Evolutionary conservation across 2,329 filamentous ascomycete species (phyloP), one percentile per base, ranked within the genome.

Genomic region (Alternaria brassicicola): DNA sequence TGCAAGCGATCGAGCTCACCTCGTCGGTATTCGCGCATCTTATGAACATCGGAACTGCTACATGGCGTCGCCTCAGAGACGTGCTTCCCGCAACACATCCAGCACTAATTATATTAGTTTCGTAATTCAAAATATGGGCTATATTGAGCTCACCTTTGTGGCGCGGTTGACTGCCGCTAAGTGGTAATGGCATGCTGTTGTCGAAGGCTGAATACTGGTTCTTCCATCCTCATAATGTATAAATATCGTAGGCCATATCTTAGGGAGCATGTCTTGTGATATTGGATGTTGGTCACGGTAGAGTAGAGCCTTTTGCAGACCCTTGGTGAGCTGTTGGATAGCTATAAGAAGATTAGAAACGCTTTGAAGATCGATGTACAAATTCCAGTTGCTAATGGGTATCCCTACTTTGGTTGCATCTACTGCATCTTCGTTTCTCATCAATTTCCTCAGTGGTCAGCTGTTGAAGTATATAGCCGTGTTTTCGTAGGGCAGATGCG

Each of bases 401-500:
- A 2, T 6, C 19, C 43, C 6, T 12, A 65, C 64, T 52, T 54
- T 64, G 63, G 17, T 52, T 55, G 30, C 64, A 67, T 12, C 41
- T 38, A 15, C 21, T 45, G 31, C 64, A 67, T 30, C 56, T 55
- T 17, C 56, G 57, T 46, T 64, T 64, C 46, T 45, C 10, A 3
- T 57, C 23, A 21, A 67, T 47, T 6, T 65, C 61, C 19, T 50
- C 54, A 10, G 52, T 51, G 21, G 57, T 58, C 8, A 67, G 50
- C 10, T 43, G 57, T 25, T 55, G 31, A 1, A 49, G 39, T 10
- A 51, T 26, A 17, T 63, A 64, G 13, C 60, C 64, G n/a, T 67
- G 50, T 47, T 52, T 63, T 21, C 52, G 46, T 35, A 55, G 36
- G 17, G 6, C 39, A 4, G 38, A 36, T 25, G 28, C 3, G 4